Evolutionary conservation across 306 rosid species (phyloP).

Genomic region (Prunus kanzakura): DNA sequence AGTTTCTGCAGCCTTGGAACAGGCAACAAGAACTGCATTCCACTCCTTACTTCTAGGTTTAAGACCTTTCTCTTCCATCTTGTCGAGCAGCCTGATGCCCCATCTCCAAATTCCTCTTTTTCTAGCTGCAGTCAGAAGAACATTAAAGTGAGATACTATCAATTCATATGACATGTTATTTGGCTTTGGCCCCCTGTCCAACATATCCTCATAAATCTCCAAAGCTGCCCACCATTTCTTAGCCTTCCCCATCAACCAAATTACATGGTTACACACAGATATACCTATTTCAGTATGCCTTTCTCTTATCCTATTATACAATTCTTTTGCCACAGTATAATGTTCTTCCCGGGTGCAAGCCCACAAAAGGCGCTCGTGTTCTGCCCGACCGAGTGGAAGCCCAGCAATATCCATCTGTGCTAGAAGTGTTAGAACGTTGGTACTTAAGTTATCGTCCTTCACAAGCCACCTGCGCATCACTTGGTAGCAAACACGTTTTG

Average conservation of each 20-base stretch:
- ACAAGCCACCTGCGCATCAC: conserved; percentile 90
- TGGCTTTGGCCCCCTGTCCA: conserved; percentile 92
- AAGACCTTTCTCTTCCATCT: conserved; percentile 94
- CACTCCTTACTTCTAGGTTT: conserved; percentile 84
- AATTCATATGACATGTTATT: conserved; percentile 83
- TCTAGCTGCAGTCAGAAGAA: conserved; percentile 76
- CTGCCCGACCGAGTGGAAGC: conserved; percentile 51
- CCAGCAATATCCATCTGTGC: conserved; percentile 64
- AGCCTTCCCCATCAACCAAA: conserved; percentile 95
- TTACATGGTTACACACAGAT: conserved; percentile 85
- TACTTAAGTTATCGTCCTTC: conserved; percentile 43
- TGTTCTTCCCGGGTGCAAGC: conserved; percentile 93
- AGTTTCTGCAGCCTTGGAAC: conserved; percentile 90
- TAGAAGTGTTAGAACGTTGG: conserved; percentile 59
- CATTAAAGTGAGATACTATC: conserved; percentile 67
- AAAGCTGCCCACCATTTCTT: conserved; percentile 98
- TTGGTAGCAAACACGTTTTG: conserved; percentile 82
- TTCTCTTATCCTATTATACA: conserved; percentile 68
- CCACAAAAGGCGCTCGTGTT: conserved; percentile 75
- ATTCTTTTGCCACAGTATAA: conserved; percentile 67
- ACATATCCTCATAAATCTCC: conserved; percentile 83
- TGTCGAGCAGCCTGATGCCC: conserved; percentile 89
- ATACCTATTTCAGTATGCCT: conserved; percentile 56
- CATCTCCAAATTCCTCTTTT: conserved; percentile 87
- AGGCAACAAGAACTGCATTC: conserved; percentile 91